Evolutionary conservation across 495 filamentous ascomycete genomes (phyloP).

Genomic region (Aspergillus bertholletiae): DNA sequence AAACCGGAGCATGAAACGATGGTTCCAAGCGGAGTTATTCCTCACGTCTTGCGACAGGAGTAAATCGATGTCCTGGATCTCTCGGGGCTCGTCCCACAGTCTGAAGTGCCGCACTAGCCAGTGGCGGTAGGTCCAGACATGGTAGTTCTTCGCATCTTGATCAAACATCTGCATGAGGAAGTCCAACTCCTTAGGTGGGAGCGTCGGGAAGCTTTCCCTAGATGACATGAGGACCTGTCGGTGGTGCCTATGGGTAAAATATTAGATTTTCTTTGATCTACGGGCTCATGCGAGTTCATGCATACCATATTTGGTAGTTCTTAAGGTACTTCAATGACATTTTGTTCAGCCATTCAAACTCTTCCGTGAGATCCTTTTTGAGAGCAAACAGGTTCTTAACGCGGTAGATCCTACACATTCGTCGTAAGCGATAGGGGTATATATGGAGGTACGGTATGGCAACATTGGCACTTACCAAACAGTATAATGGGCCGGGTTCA

Average conservation of each 20-base stretch:
- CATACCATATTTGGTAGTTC: slow-evolving; percentile 93
- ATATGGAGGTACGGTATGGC: not conserved
- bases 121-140: slow-evolving; percentile 96
- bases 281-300: not conserved
- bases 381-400: slow-evolving; percentile 70
- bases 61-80: slow-evolving; percentile 64
- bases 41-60: slow-evolving; percentile 75
- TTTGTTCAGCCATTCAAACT: slow-evolving; percentile 80
- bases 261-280: slow-evolving; percentile 9
- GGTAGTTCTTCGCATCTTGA: slow-evolving; percentile 92
- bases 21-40: slow-evolving; percentile 97
- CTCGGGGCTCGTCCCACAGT: slow-evolving; percentile 61
- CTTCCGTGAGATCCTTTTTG: slow-evolving; percentile 60
- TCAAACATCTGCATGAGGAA: slow-evolving; percentile 82
- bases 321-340: slow-evolving; percentile 82
- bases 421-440: not conserved
- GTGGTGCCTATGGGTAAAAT: slow-evolving; percentile 63
- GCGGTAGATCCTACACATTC: slow-evolving; percentile 68
- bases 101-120: slow-evolving; percentile 83
- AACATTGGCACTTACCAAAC: slow-evolving; percentile 63
- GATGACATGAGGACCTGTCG: slow-evolving; percentile 72
- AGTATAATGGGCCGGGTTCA: slow-evolving; percentile 97
- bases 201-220: slow-evolving; percentile 52
- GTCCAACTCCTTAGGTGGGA: slow-evolving; percentile 57
- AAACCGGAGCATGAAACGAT: slow-evolving; percentile 89